Evolutionary conservation across 306 rosid genomes (phyloP), one percentile per base, ranked within the genome.

Genomic region (Carpinus fangiana): DNA sequence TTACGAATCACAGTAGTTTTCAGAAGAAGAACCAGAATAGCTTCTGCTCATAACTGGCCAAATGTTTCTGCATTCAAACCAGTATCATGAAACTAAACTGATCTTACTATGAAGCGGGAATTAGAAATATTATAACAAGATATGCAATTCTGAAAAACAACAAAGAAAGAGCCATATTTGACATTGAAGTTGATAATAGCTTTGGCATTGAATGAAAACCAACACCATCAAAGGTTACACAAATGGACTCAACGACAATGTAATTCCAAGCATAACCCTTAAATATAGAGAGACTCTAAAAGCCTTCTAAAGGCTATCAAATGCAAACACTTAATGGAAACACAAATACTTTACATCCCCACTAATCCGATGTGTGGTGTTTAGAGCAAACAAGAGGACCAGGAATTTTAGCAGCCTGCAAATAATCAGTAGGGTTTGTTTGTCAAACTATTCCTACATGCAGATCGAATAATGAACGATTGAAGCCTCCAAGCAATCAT

Each of bases 401-500:
- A 26, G 53, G 76, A 62, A 74, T 76, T 72, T 70, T 47, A 84
- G 53, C 38, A 52, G 38, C 65, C 75, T 62, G 70, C 78, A 79
- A 28, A 82, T 71, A 36, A 73, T 75, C 34, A 45, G 65, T 12
- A 77, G 26, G 66, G 59, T 41, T 74, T 38, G 83, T 80, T 45
- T 65, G 64, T 70, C 71, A 84, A 21, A 64, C 82, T 75, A 81
- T 75, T 79, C 59, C 64, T 38, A 50, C 74, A 69, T 54, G 78
- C 75, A 77, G 66, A 59, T 21, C 52, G 38, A 67, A 76, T 60
- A 80, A 73, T 3, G 51, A 77, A 55, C 7, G 36, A 56, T n/a
- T 76, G 81, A 87, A 82, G 88, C 90, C 74, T 83, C 78, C 66
- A 84, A 81, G 78, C 77, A 82, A 72, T 72, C 68, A 68, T 7